Evolutionary conservation across 2,329 filamentous ascomycete species (phyloP).

Genomic region (Aspergillus intermedius): DNA sequence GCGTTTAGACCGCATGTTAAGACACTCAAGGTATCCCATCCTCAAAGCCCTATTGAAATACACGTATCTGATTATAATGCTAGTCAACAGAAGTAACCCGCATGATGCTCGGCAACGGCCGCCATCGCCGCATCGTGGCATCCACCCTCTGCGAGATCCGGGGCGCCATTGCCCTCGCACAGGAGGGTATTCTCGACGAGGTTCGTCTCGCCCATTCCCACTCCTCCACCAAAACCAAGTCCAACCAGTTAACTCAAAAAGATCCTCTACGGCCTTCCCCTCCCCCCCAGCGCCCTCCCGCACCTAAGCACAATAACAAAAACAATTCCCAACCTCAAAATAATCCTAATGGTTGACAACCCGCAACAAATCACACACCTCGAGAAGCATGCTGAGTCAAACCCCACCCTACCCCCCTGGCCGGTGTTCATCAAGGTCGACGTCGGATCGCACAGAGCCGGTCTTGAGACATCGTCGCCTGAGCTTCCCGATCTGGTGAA

Average conservation of each 20-base stretch:
- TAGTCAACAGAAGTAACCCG: slow-evolving; percentile 26
- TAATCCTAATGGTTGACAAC: slow-evolving; percentile 33
- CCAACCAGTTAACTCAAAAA: slow-evolving; percentile 4
- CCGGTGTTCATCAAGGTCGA: slow-evolving; percentile 22
- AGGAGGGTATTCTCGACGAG: slow-evolving; percentile 38
- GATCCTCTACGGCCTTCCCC: slow-evolving; percentile 37
- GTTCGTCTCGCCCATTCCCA: slow-evolving; percentile 7
- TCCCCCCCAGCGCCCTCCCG: slow-evolving; percentile 30
- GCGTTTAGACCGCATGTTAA: slow-evolving; percentile 42
- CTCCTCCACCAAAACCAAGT: neutral
- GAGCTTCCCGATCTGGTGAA: slow-evolving; percentile 8
- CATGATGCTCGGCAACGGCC: slow-evolving; percentile 37
- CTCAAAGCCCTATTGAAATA: neutral
- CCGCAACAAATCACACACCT: slow-evolving; percentile 17
- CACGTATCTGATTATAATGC: neutral
- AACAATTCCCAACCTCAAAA: slow-evolving; percentile 21
- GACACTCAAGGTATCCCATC: slow-evolving; percentile 35
- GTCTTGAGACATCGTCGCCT: slow-evolving; percentile 10
- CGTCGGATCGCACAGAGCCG: slow-evolving; percentile 17
- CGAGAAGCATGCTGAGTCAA: slow-evolving; percentile 8
- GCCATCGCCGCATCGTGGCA: slow-evolving; percentile 33
- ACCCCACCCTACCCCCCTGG: slow-evolving; percentile 7
- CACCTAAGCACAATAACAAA: slow-evolving; percentile 14
- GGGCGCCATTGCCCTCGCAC: slow-evolving; percentile 33
- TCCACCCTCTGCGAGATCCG: slow-evolving; percentile 39